phyloP scores from a whole-genome alignment of 192 early-diverging fungal species.

The Podila horticola region DNA sequence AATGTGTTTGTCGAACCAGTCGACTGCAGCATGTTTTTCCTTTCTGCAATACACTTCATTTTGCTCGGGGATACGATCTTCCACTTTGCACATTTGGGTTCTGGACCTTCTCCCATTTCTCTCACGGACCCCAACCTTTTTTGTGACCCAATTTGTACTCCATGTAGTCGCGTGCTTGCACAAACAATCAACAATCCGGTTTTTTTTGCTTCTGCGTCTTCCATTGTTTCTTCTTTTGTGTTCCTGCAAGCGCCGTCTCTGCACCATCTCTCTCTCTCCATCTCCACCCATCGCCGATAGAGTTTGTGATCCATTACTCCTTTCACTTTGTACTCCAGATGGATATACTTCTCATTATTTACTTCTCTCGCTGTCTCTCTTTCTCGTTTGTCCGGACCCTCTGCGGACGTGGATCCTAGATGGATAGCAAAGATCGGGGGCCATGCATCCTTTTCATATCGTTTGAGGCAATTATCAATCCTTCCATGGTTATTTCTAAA shows the following conservation, averaged over 20 bases:
- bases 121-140: constrained; percentile 1
- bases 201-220: background rate
- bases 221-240: background rate
- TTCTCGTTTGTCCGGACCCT: background rate
- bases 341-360: too few species aligned
- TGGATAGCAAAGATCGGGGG: too few species aligned
- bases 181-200: background rate
- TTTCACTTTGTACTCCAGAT: too few species aligned
- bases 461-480: too few species aligned
- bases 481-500: too few species aligned
- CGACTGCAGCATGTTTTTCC: background rate
- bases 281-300: background rate
- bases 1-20: too few species aligned
- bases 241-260: background rate
- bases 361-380: background rate
- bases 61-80: constrained; percentile 1
- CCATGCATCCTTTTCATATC: too few species aligned
- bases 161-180: background rate
- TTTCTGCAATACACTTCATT: too few species aligned
- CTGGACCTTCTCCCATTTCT: background rate
- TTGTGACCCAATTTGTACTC: background rate
- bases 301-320: too few species aligned
- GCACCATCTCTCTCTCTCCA: background rate
- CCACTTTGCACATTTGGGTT: constrained; percentile 1
- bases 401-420: background rate